Conservation (phyloP, 148 eudicot species). For the Chenopodium suecicum region DNA sequence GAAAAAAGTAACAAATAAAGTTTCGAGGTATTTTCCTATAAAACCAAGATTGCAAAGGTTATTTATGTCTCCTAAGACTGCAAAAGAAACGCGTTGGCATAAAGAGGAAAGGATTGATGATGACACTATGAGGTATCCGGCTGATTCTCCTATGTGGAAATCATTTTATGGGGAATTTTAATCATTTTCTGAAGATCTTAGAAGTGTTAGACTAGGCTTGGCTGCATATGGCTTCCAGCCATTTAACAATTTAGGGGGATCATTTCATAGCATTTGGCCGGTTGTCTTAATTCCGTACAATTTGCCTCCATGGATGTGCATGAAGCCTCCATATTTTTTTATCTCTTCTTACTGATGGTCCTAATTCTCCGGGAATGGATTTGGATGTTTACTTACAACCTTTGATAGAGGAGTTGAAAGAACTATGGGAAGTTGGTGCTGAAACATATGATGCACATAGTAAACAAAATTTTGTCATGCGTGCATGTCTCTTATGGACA, state of each 20-base stretch:
- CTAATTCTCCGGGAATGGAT: too few species aligned
- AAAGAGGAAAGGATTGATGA: too few species aligned
- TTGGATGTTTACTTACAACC: too few species aligned
- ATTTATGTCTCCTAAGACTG: background rate
- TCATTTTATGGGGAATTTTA: background rate
- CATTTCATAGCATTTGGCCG: constrained; percentile 5
- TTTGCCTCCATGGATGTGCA: constrained; percentile 5
- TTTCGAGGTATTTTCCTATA: background rate
- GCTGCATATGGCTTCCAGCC: constrained; percentile 8
- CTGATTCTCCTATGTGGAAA: background rate
- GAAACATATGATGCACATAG: too few species aligned
- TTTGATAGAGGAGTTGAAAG: too few species aligned
- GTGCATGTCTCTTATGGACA: too few species aligned
- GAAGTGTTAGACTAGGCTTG: constrained; percentile 6
- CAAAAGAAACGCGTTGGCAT: constrained; percentile 7
- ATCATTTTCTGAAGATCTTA: background rate
- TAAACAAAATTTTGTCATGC: too few species aligned
- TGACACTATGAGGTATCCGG: too few species aligned
- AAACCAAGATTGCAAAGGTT: constrained; percentile 4
- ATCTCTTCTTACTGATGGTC: too few species aligned
- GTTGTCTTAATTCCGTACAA: constrained; percentile 3
- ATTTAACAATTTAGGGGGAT: background rate
- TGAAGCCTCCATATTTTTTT: background rate
- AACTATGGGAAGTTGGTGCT: too few species aligned
- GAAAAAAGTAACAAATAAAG: background rate